phyloP scores from a whole-genome alignment of 2,329 filamentous ascomycete genomes.

The Coniochaeta pulveracea region DNA sequence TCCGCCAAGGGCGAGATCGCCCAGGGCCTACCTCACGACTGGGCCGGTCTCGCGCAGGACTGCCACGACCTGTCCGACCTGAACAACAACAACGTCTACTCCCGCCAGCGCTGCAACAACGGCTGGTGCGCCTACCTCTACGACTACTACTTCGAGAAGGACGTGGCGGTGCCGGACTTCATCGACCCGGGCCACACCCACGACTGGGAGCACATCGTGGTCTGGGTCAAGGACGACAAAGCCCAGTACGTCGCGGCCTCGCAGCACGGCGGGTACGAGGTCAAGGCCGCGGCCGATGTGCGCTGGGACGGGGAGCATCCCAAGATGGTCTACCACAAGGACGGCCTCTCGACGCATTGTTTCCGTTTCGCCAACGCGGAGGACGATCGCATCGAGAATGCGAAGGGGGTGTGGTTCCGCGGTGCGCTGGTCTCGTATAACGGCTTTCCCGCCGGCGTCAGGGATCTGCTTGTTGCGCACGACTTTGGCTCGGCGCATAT shows the following conservation, averaged over 20 bases:
- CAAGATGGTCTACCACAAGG: slow-evolving; percentile 28
- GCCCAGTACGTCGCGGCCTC: slow-evolving; percentile 18
- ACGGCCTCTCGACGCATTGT: slow-evolving; percentile 20
- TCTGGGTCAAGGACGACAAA: slow-evolving; percentile 17
- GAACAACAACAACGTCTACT: slow-evolving; percentile 25
- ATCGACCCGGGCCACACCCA: slow-evolving; percentile 24
- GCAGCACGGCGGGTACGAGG: slow-evolving; percentile 20
- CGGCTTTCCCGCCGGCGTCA: slow-evolving; percentile 16
- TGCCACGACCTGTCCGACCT: slow-evolving; percentile 15
- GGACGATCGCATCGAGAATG: slow-evolving; percentile 20
- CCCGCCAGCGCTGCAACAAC: slow-evolving; percentile 29
- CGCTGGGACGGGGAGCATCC: slow-evolving; percentile 19
- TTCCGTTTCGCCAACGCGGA: slow-evolving; percentile 19
- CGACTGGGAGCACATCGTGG: slow-evolving; percentile 25
- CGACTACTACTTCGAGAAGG: slow-evolving; percentile 35
- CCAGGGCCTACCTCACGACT: slow-evolving; percentile 14
- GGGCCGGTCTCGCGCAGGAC: slow-evolving; percentile 8
- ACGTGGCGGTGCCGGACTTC: slow-evolving; percentile 18
- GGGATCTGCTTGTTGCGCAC: slow-evolving; percentile 13
- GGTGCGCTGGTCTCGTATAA: slow-evolving; percentile 19
- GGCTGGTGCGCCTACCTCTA: slow-evolving; percentile 32
- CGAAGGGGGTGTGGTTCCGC: slow-evolving; percentile 21
- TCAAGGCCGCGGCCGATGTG: slow-evolving; percentile 13
- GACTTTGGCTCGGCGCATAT: slow-evolving; percentile 16
- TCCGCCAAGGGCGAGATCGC: slow-evolving; percentile 20